Conservation (phyloP, 2,329 filamentous ascomycete genomes). For the Tolypocladium amazonense region DNA sequence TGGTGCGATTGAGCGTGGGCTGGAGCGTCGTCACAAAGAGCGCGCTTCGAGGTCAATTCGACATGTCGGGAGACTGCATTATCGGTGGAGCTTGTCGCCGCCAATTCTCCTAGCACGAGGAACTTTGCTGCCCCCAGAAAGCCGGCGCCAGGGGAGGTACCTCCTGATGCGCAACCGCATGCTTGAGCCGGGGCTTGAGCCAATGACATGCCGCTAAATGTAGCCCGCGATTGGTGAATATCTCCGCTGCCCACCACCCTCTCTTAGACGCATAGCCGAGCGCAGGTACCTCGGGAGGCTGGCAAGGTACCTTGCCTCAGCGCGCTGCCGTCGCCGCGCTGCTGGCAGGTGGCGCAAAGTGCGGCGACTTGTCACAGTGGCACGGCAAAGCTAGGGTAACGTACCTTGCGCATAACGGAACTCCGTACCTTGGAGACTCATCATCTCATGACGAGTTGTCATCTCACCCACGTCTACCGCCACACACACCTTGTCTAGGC, state of each 20-base stretch:
- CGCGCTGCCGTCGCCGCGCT: no score
- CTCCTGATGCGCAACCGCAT: conserved; percentile 6
- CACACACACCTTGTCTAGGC: not conserved
- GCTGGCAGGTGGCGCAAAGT: no score
- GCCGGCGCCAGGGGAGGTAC: not conserved
- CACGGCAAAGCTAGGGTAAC: no score
- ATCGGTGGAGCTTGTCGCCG: not conserved
- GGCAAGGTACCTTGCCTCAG: not conserved
- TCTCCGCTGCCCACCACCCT: not conserved
- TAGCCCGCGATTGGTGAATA: conserved; percentile 4
- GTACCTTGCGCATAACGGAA: no score
- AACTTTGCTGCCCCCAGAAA: not conserved
- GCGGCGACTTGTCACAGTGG: no score
- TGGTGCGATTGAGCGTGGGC: not conserved
- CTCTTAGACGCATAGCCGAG: not conserved
- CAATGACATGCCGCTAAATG: not conserved
- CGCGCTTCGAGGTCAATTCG: not conserved
- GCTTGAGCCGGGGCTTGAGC: not conserved
- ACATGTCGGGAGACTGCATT: not conserved
- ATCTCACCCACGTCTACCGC: not conserved
- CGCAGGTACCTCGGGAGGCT: not conserved
- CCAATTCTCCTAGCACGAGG: not conserved
- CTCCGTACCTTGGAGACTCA: not conserved
- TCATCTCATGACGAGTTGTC: not conserved
- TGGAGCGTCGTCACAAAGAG: not conserved